phyloP scores from a whole-genome alignment of 139 green algal species.

The Chlamydomonas eustigma region DNA sequence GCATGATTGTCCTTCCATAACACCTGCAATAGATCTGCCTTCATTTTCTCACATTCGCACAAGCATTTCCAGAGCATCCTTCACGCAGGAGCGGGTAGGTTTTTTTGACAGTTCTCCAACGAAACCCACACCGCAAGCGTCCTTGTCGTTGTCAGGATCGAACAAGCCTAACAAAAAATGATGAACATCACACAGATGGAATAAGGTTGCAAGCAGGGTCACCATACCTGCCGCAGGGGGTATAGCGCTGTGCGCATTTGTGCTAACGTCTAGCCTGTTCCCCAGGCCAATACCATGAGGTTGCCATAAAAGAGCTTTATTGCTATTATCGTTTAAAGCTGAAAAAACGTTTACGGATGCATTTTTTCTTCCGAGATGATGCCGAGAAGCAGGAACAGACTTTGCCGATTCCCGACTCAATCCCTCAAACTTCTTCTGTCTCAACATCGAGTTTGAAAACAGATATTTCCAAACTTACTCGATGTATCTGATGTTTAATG shows the following conservation, averaged over 20 bases:
- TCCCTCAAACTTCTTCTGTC: no score
- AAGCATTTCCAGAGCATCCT: conserved; percentile 88
- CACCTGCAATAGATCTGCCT: no score
- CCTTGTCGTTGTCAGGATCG: conserved; percentile 64
- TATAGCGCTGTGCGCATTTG: neutral
- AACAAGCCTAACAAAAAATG: conserved; percentile 30
- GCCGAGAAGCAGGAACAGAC: no score
- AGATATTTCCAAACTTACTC: no score
- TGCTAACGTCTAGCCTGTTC: neutral
- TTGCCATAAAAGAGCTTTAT: neutral
- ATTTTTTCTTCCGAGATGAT: no score
- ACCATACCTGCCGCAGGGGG: neutral
- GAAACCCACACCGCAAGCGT: conserved; percentile 89
- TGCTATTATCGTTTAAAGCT: no score
- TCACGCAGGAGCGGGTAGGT: conserved; percentile 66
- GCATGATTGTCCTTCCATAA: no score
- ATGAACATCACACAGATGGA: neutral
- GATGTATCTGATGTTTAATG: no score
- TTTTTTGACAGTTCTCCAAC: conserved; percentile 81
- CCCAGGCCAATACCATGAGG: neutral
- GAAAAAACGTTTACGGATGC: no score
- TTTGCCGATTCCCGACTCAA: no score
- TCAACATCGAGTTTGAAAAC: no score
- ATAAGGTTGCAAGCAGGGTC: neutral
- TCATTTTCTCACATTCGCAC: conserved; percentile 56